phyloP scores from a whole-genome alignment of 805 yeast genomes.

The Trichomonascus vanleenenianus region DNA sequence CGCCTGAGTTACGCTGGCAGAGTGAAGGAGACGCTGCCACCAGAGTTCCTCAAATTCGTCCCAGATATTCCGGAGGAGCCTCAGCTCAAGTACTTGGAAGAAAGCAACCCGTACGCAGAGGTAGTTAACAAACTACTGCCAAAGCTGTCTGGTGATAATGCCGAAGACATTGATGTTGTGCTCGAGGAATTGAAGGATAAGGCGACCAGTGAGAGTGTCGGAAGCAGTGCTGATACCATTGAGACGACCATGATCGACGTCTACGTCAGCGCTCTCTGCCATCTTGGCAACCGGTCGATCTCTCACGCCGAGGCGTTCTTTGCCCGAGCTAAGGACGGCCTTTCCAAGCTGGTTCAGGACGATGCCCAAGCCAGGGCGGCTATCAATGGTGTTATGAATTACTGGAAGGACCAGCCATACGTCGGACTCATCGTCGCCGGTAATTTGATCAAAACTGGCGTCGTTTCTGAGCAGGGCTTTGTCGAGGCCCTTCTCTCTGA shows the following conservation, averaged over 20 bases:
- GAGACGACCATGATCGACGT: constrained; percentile 48
- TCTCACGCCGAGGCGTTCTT: constrained; percentile 63
- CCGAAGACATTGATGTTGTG: constrained; percentile 16
- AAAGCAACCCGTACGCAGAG: constrained; percentile 31
- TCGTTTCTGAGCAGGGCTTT: constrained; percentile 37
- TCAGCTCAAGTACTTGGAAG: constrained; percentile 34
- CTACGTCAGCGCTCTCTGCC: constrained; percentile 63
- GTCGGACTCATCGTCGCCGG: constrained; percentile 55
- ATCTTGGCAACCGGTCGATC: constrained; percentile 81
- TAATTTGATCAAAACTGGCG: constrained; percentile 39
- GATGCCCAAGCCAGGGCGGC: constrained; percentile 32
- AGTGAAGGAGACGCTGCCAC: constrained; percentile 64
- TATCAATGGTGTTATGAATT: constrained; percentile 48
- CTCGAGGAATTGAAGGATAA: constrained; percentile 15
- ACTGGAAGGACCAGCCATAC: constrained; percentile 61
- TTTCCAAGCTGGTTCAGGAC: constrained; percentile 26
- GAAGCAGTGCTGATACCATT: constrained; percentile 30
- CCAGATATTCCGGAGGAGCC: constrained; percentile 30
- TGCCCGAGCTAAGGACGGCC: constrained; percentile 31
- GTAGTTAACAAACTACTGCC: constrained; percentile 33
- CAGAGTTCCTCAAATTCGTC: constrained; percentile 43
- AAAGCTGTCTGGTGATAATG: constrained; percentile 20
- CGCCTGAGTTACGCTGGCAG: constrained; percentile 70
- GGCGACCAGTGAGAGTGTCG: constrained; percentile 24
- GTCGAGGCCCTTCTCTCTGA: constrained; percentile 38